Conservation (phyloP, 805 yeast species). For the Candida pini region DNA sequence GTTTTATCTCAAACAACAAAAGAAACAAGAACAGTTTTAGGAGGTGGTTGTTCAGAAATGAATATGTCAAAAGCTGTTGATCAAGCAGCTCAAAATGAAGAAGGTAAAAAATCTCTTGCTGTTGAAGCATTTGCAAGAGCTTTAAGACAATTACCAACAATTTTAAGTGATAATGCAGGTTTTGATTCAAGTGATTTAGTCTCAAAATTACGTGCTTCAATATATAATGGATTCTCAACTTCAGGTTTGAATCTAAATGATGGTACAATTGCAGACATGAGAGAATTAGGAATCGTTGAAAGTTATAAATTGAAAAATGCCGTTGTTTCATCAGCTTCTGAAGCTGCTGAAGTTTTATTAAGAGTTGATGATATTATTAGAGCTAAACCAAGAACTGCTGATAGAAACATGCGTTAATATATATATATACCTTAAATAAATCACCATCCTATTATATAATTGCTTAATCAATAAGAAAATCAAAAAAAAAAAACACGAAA, state of each 20-base stretch:
- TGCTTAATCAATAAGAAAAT: too few species aligned
- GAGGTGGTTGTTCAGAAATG: slow-evolving; percentile 91
- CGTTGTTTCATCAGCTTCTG: slow-evolving; percentile 93
- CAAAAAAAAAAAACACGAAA: too few species aligned
- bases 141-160: slow-evolving; percentile 89
- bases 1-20: slow-evolving; percentile 92
- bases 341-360: slow-evolving; percentile 92
- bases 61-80: slow-evolving; percentile 97
- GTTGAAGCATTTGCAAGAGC: slow-evolving; percentile 94
- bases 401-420: slow-evolving; percentile 44
- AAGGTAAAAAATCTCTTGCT: slow-evolving; percentile 91
- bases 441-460: too few species aligned
- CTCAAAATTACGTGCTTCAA: slow-evolving; percentile 81
- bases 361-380: slow-evolving; percentile 96
- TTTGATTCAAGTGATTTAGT: slow-evolving; percentile 90
- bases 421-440: too few species aligned
- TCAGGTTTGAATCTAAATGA: slow-evolving; percentile 84
- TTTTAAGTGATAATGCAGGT: slow-evolving; percentile 96
- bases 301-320: slow-evolving; percentile 88
- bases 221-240: slow-evolving; percentile 87
- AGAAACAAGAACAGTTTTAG: slow-evolving; percentile 86
- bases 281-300: slow-evolving; percentile 89
- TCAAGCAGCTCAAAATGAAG: slow-evolving; percentile 82
- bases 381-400: slow-evolving; percentile 97
- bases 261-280: slow-evolving; percentile 89